Conservation (phyloP, 257 asterid genomes). For the Rubia yunnanensis region DNA sequence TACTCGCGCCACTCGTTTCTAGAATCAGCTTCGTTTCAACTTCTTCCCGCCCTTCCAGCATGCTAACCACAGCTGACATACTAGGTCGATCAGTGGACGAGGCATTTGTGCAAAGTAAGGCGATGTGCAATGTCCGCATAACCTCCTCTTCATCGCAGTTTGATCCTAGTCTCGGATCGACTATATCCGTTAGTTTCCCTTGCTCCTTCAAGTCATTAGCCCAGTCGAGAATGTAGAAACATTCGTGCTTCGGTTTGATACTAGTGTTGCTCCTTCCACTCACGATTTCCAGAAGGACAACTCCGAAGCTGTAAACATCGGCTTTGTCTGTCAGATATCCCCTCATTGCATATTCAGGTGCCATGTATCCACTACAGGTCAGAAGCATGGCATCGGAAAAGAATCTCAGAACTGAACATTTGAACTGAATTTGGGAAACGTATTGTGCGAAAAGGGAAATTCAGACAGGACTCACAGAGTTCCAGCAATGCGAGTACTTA, state of each 20-base stretch:
- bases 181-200: slow-evolving; percentile 38
- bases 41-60: slow-evolving; percentile 37
- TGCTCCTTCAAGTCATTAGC: slow-evolving; percentile 24
- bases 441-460: too few species aligned
- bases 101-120: slow-evolving; percentile 40
- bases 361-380: slow-evolving; percentile 30
- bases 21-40: slow-evolving; percentile 16
- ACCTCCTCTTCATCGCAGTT: slow-evolving; percentile 31
- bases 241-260: slow-evolving; percentile 13
- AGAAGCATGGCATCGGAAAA: not conserved
- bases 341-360: too few species aligned
- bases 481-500: slow-evolving; percentile 32
- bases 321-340: too few species aligned
- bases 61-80: slow-evolving; percentile 53
- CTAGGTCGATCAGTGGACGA: slow-evolving; percentile 40
- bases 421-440: too few species aligned
- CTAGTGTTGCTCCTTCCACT: slow-evolving; percentile 22
- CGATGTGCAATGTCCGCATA: slow-evolving; percentile 30
- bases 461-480: slow-evolving; percentile 19
- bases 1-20: not conserved
- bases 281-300: too few species aligned
- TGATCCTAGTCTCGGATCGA: slow-evolving; percentile 43
- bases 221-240: slow-evolving; percentile 24
- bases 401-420: not conserved
- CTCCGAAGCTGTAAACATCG: too few species aligned